A percentile compares a stretch with the other conserved stretches of the same genome.
phyloP scores from a whole-genome alignment of 2,329 filamentous ascomycete genomes.

The Didymella pomorum region DNA sequence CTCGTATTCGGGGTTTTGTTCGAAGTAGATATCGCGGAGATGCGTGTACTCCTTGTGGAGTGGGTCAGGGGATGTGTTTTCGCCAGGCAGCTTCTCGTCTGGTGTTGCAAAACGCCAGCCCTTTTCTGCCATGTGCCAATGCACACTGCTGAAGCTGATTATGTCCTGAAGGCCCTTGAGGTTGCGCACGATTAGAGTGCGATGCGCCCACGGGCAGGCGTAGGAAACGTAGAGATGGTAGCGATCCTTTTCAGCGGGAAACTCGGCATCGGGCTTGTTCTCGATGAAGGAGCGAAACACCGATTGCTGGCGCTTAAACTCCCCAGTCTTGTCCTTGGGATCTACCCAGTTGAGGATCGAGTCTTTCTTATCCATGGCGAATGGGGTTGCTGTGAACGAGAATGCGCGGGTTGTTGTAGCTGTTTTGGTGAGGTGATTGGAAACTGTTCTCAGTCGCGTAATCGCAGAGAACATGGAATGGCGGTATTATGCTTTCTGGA shows the following conservation, averaged over 20 bases:
- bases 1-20: conserved; percentile 72
- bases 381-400: conserved; percentile 20
- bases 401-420: conserved; percentile 18
- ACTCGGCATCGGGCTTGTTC: conserved; percentile 73
- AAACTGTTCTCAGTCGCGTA: conserved; percentile 24
- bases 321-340: conserved; percentile 78
- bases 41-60: conserved; percentile 73
- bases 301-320: conserved; percentile 90
- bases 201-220: conserved; percentile 92
- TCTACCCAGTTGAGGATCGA: conserved; percentile 84
- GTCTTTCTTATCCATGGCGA: conserved; percentile 37
- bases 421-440: conserved; percentile 24
- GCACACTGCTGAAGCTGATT: conserved; percentile 80
- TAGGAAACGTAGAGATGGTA: conserved; percentile 97
- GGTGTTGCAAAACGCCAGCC: conserved; percentile 84
- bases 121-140: conserved; percentile 83
- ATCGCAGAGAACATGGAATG: conserved; percentile 32
- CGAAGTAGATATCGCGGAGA: conserved; percentile 82
- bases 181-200: conserved; percentile 84
- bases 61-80: conserved; percentile 67
- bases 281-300: conserved; percentile 85
- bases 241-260: conserved; percentile 83
- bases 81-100: conserved; percentile 66
- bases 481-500: background rate
- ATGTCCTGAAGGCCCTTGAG: conserved; percentile 92